Percentiles rank a stretch among this genome's conserved stretches.
These are phyloP conservation scores for Epithemia pelagica DNA, from an alignment of 108 stramenopile species.

Conservation along the genomic window DNA sequence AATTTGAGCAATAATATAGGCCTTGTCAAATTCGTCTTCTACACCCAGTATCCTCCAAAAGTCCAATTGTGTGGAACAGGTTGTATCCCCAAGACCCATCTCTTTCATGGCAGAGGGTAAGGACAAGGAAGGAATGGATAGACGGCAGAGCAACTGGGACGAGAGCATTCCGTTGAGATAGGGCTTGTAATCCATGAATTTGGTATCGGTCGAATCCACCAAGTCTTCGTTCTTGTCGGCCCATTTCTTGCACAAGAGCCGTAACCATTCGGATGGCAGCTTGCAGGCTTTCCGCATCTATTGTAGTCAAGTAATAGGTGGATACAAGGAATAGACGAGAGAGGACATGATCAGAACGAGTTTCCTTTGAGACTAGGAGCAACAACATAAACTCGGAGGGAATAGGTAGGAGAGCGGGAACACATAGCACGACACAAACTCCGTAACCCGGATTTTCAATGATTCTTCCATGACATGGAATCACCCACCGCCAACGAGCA, in stretches of 20 bases:
- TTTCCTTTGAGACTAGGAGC: not conserved
- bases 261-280: constrained; percentile 68
- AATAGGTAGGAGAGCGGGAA: not conserved
- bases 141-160: constrained; percentile 57
- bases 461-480: too few relatives aligned
- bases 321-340: not conserved
- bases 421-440: not conserved
- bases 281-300: constrained; percentile 68
- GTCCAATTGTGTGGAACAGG: constrained; percentile 22
- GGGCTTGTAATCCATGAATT: constrained; percentile 64
- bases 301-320: too few relatives aligned
- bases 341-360: not conserved
- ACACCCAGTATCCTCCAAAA: constrained; percentile 66
- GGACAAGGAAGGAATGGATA: constrained; percentile 37
- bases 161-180: constrained; percentile 58
- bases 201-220: constrained; percentile 42
- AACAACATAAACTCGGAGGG: not conserved
- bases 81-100: constrained; percentile 3
- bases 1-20: constrained; percentile 65
- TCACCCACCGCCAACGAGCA: too few relatives aligned
- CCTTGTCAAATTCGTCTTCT: constrained; percentile 67
- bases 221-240: constrained; percentile 41
- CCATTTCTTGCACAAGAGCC: constrained; percentile 63
- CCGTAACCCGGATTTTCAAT: not conserved
- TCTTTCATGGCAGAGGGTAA: too few relatives aligned